phyloP scores from a whole-genome alignment of 352 stramenopile genomes.

The Elongisporangium senticosum region DNA sequence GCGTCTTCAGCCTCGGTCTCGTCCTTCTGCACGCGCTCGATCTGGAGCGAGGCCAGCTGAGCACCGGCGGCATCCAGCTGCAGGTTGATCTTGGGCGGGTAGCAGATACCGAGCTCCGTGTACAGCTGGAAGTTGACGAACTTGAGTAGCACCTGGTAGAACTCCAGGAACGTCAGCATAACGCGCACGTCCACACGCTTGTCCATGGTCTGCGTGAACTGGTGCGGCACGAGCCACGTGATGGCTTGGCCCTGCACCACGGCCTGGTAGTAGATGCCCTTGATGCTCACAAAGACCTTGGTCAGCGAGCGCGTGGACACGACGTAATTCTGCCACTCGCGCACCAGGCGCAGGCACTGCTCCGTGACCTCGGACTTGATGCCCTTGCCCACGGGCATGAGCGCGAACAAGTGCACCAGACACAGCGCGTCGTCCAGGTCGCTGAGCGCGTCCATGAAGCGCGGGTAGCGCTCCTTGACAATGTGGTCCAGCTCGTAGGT shows the following conservation, averaged over 20 bases:
- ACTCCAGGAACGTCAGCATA: constrained; percentile 99
- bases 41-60: constrained; percentile 61
- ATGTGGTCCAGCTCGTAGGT: constrained; percentile 97
- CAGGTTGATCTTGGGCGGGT: constrained; percentile 91
- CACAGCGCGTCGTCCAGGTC: constrained; percentile 99
- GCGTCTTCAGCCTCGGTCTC: constrained; percentile 20
- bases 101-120: constrained; percentile 90
- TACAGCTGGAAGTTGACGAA: constrained; percentile 99
- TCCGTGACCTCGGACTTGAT: constrained; percentile 85
- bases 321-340: constrained; percentile 97
- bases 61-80: constrained; percentile 70
- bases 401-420: constrained; percentile 96
- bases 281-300: constrained; percentile 99
- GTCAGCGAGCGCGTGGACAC: constrained; percentile 86
- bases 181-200: constrained; percentile 98
- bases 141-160: constrained; percentile 97
- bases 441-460: constrained; percentile 95
- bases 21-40: constrained; percentile 47
- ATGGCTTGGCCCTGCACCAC: constrained; percentile 90
- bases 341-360: constrained; percentile 90
- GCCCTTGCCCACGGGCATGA: constrained; percentile 88
- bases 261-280: constrained; percentile 99
- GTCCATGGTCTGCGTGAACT: constrained; percentile 96
- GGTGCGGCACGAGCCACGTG: constrained; percentile 98
- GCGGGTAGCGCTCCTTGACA: constrained; percentile 97